These are phyloP conservation scores for Aspergillus versicolor DNA, from an alignment of 2,329 filamentous ascomycete genomes.

Conservation along the genomic window DNA sequence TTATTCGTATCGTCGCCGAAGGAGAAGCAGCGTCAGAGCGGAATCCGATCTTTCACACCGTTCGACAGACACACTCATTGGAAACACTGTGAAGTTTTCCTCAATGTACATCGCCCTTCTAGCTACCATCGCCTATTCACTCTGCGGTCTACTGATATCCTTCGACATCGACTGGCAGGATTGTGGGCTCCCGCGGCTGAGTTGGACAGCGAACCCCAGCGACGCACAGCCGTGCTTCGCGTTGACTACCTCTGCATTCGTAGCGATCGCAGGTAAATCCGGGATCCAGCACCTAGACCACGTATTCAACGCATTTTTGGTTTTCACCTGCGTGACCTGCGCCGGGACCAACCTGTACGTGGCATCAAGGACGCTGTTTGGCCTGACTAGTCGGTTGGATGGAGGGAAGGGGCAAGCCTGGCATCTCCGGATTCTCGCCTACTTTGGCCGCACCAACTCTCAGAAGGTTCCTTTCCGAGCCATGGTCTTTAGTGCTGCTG, in stretches of 20 bases:
- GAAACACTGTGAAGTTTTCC: not conserved
- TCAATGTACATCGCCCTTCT: not conserved
- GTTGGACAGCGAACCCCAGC: not conserved
- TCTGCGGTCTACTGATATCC: not conserved
- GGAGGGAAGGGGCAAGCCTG: not conserved
- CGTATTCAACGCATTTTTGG: not conserved
- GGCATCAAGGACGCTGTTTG: not conserved
- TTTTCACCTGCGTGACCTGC: not conserved
- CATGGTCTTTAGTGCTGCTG: not conserved
- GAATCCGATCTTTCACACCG: not conserved
- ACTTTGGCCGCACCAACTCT: not conserved
- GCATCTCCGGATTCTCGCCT: not conserved
- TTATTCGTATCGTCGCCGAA: not conserved
- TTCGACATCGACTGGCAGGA: not conserved
- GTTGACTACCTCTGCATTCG: not conserved
- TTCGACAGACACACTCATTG: not conserved
- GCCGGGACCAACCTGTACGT: constrained; percentile 2
- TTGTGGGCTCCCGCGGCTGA: not conserved
- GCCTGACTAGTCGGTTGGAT: not conserved
- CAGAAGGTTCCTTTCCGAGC: not conserved
- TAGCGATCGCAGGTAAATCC: not conserved
- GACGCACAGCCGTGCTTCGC: not conserved
- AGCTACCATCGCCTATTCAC: not conserved
- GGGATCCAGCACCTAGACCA: not conserved
- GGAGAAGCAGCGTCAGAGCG: not conserved